Evolutionary conservation across 2,329 filamentous ascomycete species (phyloP).

Genomic region (Diaporthe vexans): DNA sequence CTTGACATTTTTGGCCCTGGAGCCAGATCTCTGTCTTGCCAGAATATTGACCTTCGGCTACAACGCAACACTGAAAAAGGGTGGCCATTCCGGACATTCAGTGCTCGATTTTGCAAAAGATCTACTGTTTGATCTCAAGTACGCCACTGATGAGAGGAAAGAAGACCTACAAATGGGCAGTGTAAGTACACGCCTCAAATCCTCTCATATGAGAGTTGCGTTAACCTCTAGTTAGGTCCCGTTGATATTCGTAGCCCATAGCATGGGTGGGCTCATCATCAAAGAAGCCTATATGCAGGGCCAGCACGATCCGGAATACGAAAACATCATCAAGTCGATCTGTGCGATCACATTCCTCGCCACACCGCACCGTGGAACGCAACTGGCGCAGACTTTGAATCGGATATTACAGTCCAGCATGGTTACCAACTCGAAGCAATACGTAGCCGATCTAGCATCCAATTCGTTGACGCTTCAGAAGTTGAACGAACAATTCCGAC

Average conservation of each 20-base stretch:
- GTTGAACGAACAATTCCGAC: conserved; percentile 53
- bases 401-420: conserved; percentile 44
- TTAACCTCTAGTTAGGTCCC: background rate
- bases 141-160: background rate
- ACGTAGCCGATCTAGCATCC: conserved; percentile 45
- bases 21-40: background rate
- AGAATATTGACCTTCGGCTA: conserved; percentile 22
- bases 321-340: conserved; percentile 47
- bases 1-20: background rate
- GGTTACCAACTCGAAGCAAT: conserved; percentile 40
- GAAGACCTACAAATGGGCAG: background rate
- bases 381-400: conserved; percentile 50
- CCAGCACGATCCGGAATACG: conserved; percentile 46
- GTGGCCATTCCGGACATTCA: background rate
- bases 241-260: conserved; percentile 20
- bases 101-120: conserved; percentile 20
- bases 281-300: conserved; percentile 44
- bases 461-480: conserved; percentile 44
- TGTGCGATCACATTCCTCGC: conserved; percentile 50
- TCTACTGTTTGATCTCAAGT: background rate
- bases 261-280: conserved; percentile 25
- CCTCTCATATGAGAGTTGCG: background rate
- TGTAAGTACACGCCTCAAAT: background rate
- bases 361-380: conserved; percentile 51
- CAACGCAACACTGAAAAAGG: background rate